Conservation (phyloP, 202 grass and related monocot species). For the Elaeis oleifera region DNA sequence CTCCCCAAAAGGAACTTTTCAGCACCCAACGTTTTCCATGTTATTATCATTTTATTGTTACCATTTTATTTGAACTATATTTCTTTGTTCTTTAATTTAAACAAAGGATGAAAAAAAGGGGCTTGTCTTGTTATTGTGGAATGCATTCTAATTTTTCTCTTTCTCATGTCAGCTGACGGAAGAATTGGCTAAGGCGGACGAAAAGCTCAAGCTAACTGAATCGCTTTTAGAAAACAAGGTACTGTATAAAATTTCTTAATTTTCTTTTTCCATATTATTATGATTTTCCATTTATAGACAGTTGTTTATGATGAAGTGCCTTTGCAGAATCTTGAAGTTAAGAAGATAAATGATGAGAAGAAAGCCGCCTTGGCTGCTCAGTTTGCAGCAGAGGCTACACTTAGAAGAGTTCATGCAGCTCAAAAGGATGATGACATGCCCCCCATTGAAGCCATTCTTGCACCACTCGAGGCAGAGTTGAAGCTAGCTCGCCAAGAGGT, state of each 20-base stretch:
- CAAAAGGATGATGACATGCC: conserved; percentile 98
- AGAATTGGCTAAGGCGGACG: conserved; percentile 85
- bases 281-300: too few species aligned
- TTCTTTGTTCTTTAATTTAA: too few species aligned
- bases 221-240: conserved; percentile 85
- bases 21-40: too few species aligned
- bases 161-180: conserved; percentile 72
- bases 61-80: too few species aligned
- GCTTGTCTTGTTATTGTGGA: not conserved
- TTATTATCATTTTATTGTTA: too few species aligned
- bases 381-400: conserved; percentile 86
- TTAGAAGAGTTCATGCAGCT: conserved; percentile 87
- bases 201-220: conserved; percentile 87
- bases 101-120: too few species aligned
- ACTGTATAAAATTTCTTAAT: conserved; percentile 3
- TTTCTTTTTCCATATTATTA: not conserved
- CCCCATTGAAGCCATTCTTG: conserved; percentile 95
- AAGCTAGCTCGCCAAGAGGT: conserved; percentile 82
- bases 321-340: conserved; percentile 86
- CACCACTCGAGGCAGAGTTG: conserved; percentile 85
- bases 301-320: not conserved
- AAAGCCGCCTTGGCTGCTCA: conserved; percentile 86
- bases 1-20: too few species aligned
- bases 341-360: conserved; percentile 98
- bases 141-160: not conserved